Conservation (phyloP, 768 basidiomycete species). For the Tricholoma saponaceum region DNA sequence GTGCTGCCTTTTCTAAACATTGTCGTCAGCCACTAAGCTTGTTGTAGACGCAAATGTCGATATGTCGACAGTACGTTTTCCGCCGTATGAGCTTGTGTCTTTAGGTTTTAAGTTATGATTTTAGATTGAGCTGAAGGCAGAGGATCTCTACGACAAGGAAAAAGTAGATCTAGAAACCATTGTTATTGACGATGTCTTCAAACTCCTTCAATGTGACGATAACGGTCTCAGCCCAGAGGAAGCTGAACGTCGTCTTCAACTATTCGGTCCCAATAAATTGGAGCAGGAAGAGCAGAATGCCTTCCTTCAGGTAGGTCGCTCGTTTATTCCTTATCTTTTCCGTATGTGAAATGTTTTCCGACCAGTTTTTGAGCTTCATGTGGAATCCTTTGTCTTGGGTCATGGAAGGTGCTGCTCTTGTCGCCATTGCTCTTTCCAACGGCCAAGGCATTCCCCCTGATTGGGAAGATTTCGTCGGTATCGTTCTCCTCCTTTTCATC, state of each 20-base stretch:
- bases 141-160: constrained; percentile 96
- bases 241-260: constrained; percentile 76
- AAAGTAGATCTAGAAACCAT: constrained; percentile 99
- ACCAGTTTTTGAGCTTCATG: constrained; percentile 92
- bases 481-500: constrained; percentile 84
- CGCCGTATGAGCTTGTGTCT: background rate
- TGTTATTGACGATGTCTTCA: constrained; percentile 95
- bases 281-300: constrained; percentile 89
- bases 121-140: constrained; percentile 85
- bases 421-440: constrained; percentile 95
- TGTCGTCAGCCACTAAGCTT: background rate
- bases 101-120: background rate
- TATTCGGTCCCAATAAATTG: constrained; percentile 96
- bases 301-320: constrained; percentile 68
- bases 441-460: constrained; percentile 84
- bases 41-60: constrained; percentile 77
- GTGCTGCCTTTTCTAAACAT: constrained; percentile 35
- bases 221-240: constrained; percentile 75
- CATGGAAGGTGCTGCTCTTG: constrained; percentile 95
- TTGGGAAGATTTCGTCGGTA: constrained; percentile 98
- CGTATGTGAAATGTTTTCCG: background rate
- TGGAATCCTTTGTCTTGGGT: constrained; percentile 99
- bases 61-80: constrained; percentile 64
- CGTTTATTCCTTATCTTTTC: background rate
- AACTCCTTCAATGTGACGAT: constrained; percentile 87